Evolutionary conservation across 2,329 filamentous ascomycete species (phyloP), one percentile per base, ranked within the genome.

Genomic region (Fusarium pseudocircinatum): DNA sequence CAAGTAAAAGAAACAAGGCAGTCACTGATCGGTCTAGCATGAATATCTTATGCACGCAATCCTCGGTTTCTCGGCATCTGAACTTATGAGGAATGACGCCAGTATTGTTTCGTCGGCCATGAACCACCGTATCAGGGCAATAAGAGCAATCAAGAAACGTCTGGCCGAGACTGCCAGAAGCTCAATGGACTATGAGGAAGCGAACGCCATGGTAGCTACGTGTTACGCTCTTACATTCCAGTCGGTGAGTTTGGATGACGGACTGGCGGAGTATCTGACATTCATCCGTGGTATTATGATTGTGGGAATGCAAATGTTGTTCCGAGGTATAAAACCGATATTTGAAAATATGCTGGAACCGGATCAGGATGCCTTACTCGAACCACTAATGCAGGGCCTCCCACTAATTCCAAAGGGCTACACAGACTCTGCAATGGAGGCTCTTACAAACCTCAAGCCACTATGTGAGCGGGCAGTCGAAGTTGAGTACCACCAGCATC

Each of bases 41-140:
- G 89, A 91, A 63, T 92, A 90, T 67, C 84, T 93, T 15, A 92
- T 94, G 88, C 91, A 94, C 78, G 90, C 91, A 9, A 90, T 94
- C 57, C 85, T 93, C 1, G 91, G 90, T 18, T 86, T 92, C 67
- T 86, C 91, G 3, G 92, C 92, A 37, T 93, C 91, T 1, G 89
- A 93, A 71, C 85, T 93, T 9, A 85, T 87, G 74, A 81, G 82
- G 8, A 80, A 83, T 2, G 88, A 88, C 65, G 79, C 85, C 4
- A 85, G 84, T 67, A 85, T 93, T 24, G 80, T 86, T 20, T 83
- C 86, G 20, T 85, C 87, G 36, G 91, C 91, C 46, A 88, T 93
- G 82, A 83, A 84, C 40, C 91, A 93, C 79, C 89, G 91, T 26
- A 82, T 92, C 59, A 88, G 91, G 66, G 91, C 92, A 11, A 89